Evolutionary conservation across 768 basidiomycete genomes (phyloP).

Genomic region (Tulasnella sp.): DNA sequence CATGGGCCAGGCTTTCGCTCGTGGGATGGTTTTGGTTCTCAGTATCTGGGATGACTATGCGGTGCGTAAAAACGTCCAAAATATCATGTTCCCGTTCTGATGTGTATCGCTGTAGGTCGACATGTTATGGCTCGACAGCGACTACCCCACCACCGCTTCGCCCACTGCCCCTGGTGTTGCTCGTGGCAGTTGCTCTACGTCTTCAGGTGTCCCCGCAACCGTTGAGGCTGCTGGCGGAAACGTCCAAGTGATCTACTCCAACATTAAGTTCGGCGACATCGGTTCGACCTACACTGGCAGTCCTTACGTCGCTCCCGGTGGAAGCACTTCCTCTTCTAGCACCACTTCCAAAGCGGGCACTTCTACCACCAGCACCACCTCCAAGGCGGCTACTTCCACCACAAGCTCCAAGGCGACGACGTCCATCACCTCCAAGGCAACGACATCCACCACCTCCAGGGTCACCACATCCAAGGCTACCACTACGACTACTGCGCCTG

Average conservation of each 20-base stretch:
- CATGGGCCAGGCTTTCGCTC: slow-evolving; percentile 30
- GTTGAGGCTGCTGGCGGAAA: slow-evolving; percentile 10
- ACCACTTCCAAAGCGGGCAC: neutral
- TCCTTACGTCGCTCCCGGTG: neutral
- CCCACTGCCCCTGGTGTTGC: slow-evolving; percentile 6
- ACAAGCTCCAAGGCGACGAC: neutral
- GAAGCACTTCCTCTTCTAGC: slow-evolving; percentile 6
- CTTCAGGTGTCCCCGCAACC: slow-evolving; percentile 15
- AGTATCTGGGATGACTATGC: slow-evolving; percentile 47
- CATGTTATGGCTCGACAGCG: slow-evolving; percentile 42
- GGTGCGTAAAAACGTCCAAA: too few species aligned
- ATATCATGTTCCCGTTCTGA: too few species aligned
- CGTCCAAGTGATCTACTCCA: slow-evolving; percentile 15
- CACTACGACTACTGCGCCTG: neutral
- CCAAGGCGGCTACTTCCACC: neutral
- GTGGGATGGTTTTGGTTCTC: slow-evolving; percentile 42
- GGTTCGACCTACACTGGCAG: slow-evolving; percentile 10
- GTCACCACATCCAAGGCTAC: neutral
- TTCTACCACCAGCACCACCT: neutral
- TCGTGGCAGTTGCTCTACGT: slow-evolving; percentile 17
- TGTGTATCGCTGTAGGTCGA: too few species aligned
- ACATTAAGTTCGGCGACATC: slow-evolving; percentile 18
- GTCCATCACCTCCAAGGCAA: too few species aligned
- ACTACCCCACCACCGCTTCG: slow-evolving; percentile 11
- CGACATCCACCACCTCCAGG: neutral